Conservation (phyloP, 257 asterid species). For the Jasminum sambac region DNA sequence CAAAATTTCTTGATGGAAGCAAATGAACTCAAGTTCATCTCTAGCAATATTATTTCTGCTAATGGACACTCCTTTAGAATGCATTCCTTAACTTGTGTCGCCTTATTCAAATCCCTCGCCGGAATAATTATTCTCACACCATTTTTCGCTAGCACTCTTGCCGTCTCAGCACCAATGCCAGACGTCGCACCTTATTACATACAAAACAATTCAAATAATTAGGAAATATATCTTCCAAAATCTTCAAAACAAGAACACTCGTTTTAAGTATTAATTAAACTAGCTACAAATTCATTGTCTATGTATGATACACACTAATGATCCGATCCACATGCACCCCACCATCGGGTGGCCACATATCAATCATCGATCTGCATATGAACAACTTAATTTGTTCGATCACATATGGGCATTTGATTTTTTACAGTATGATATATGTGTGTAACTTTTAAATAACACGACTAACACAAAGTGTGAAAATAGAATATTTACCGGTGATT, state of each 20-base stretch:
- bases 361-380: no score
- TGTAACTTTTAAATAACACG: neutral
- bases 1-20: no score
- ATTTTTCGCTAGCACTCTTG: slow-evolving; percentile 72
- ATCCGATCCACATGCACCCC: no score
- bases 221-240: neutral
- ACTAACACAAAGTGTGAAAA: no score
- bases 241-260: neutral
- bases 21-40: no score
- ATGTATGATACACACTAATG: no score
- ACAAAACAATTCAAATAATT: neutral
- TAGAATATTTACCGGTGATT: slow-evolving; percentile 55
- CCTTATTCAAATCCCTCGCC: slow-evolving; percentile 71
- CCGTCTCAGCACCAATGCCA: slow-evolving; percentile 92
- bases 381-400: no score
- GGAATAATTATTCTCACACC: slow-evolving; percentile 75
- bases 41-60: no score
- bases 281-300: neutral
- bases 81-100: slow-evolving; percentile 52
- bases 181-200: slow-evolving; percentile 78
- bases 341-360: no score
- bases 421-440: neutral
- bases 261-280: no score
- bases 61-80: slow-evolving; percentile 52
- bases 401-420: no score